Base-by-base conservation (phyloP, 345 rosid species). In the Erodium maritimum region DNA sequence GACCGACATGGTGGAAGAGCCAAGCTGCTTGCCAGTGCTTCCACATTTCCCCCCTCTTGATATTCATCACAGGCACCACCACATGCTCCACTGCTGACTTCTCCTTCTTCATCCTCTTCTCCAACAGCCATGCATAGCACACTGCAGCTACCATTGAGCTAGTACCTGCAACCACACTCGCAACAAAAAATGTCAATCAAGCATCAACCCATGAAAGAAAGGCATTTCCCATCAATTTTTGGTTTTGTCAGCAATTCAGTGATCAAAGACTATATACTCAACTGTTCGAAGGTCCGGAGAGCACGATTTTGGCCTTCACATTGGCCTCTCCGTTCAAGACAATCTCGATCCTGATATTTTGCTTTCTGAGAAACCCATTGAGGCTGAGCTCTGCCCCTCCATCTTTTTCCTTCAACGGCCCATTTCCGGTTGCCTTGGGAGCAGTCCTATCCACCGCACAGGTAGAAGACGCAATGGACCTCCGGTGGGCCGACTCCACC, bases 241-340 rank as follows among this genome's bases (percentile, higher is more conserved):
- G n/a, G n/a, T n/a, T n/a, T n/a, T n/a, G n/a, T n/a, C n/a, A n/a
- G n/a, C n/a, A n/a, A n/a, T n/a, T 20, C 17, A 8, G 52, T 3
- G 13, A 56, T 33, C 11, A 11, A 18, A 22, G 18, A 23, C 22
- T 55, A 21, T n/a, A n/a, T 6, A 60, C 82, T 66, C 34, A 75
- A 84, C 91, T 81, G 76, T 81, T 77, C 55, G 87, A 70, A 69
- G 82, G 80, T 23, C 72, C 80, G 23, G 91, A 80, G 63, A 84
- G 83, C 65, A 84, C 66, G 54, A 84, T 65, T 60, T 64, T 84
- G 51, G 73, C 83, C 78, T 65, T 80, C 24, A 61, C 66, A 63
- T 69, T 54, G 61, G 64, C 20, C 54, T 73, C 73, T 10, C 76
- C 73, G 24, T 61, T 71, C 59, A 77, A 55, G 21, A 82, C 67